A percentile compares a stretch with the other conserved stretches of the same genome.
These are phyloP conservation scores for Fusarium palustre DNA, from an alignment of 2,329 filamentous ascomycete genomes.

Conservation along the genomic window DNA sequence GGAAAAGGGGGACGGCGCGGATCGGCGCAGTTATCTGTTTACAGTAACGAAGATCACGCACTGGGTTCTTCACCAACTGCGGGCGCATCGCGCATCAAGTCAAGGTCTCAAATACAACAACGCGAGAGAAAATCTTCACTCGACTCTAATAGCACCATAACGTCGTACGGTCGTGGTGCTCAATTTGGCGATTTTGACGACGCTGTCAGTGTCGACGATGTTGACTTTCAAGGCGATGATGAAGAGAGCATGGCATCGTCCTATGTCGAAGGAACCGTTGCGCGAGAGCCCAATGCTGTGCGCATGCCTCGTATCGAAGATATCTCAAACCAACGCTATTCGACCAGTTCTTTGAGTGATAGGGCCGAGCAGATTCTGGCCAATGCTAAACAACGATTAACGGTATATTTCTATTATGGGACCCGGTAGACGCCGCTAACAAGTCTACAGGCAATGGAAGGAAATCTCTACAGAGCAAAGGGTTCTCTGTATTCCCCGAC, in stretches of 20 bases:
- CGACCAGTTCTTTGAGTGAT: slow-evolving; percentile 80
- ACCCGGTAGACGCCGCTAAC: slow-evolving; percentile 26
- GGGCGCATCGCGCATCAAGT: slow-evolving; percentile 58
- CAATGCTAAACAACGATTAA: slow-evolving; percentile 89
- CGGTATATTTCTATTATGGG: slow-evolving; percentile 66
- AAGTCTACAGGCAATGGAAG: slow-evolving; percentile 83
- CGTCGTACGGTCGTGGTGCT: slow-evolving; percentile 60
- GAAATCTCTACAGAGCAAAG: slow-evolving; percentile 84
- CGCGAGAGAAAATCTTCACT: slow-evolving; percentile 66
- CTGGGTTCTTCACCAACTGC: slow-evolving; percentile 61
- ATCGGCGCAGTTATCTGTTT: slow-evolving; percentile 51
- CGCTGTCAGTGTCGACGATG: slow-evolving; percentile 70
- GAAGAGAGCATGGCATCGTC: slow-evolving; percentile 73
- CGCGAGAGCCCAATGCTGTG: slow-evolving; percentile 34
- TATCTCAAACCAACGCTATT: slow-evolving; percentile 68
- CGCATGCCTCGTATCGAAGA: slow-evolving; percentile 31
- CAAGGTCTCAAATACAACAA: slow-evolving; percentile 56
- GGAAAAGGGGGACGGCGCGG: slow-evolving; percentile 57
- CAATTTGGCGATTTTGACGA: slow-evolving; percentile 73
- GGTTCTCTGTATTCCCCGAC: slow-evolving; percentile 66
- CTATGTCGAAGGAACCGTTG: slow-evolving; percentile 61
- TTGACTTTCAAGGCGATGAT: slow-evolving; percentile 74
- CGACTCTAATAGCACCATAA: slow-evolving; percentile 72
- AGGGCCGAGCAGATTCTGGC: slow-evolving; percentile 91
- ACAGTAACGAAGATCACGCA: slow-evolving; percentile 52